These are phyloP conservation scores for Aspergillus sergii DNA, from an alignment of 2,329 filamentous ascomycete genomes.

Conservation along the genomic window DNA sequence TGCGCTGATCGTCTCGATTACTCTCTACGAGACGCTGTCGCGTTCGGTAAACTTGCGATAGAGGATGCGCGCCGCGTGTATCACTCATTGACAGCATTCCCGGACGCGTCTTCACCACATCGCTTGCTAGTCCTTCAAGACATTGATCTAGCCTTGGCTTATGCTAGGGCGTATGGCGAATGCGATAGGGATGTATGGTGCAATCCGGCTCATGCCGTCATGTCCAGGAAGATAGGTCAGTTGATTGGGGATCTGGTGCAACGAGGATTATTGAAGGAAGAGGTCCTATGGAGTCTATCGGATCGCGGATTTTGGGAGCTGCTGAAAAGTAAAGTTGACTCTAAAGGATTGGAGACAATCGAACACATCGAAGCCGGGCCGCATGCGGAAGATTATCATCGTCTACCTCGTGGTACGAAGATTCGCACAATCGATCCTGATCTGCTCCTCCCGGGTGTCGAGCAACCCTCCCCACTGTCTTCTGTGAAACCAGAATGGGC, in stretches of 20 bases:
- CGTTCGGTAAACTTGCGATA: constrained; percentile 34
- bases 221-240: constrained; percentile 37
- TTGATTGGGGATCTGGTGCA: constrained; percentile 35
- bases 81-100: constrained; percentile 32
- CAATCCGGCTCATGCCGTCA: constrained; percentile 38
- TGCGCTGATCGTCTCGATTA: constrained; percentile 48
- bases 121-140: constrained; percentile 39
- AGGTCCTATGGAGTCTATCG: constrained; percentile 37
- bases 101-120: constrained; percentile 22
- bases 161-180: constrained; percentile 38
- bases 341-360: constrained; percentile 11
- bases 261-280: constrained; percentile 28
- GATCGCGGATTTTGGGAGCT: constrained; percentile 41
- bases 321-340: constrained; percentile 26
- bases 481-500: constrained; percentile 21
- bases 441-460: constrained; percentile 18
- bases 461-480: constrained; percentile 18
- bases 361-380: background rate
- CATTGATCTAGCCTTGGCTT: constrained; percentile 29
- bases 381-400: constrained; percentile 21
- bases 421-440: constrained; percentile 39
- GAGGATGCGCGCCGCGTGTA: constrained; percentile 32
- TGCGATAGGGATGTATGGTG: constrained; percentile 43
- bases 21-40: constrained; percentile 39
- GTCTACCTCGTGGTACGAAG: constrained; percentile 32